Conservation (phyloP, 805 yeast genomes). For the Ogataea sp. region DNA sequence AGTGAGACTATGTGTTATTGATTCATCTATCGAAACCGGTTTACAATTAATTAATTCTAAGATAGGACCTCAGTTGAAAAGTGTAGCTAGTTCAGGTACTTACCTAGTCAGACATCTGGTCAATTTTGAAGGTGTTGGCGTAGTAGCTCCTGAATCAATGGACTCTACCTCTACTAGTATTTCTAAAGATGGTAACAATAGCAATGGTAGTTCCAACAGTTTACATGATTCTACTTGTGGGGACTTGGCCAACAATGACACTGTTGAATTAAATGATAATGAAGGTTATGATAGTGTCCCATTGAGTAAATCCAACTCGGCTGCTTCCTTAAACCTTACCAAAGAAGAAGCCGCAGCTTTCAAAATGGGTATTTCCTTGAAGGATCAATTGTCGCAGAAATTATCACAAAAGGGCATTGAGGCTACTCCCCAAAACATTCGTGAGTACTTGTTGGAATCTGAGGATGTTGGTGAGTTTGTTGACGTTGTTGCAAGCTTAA, state of each 20-base stretch:
- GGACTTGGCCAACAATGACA: conserved; percentile 4
- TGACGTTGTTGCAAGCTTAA: conserved; percentile 30
- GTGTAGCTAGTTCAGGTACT: neutral
- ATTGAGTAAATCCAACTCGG: conserved; percentile 3
- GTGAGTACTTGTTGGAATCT: conserved; percentile 24
- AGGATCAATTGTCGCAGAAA: neutral
- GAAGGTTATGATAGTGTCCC: conserved; percentile 4
- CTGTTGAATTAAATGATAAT: conserved; percentile 7
- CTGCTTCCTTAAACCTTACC: conserved; percentile 8
- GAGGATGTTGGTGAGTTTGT: conserved; percentile 29
- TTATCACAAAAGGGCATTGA: conserved; percentile 4
- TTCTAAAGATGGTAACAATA: neutral
- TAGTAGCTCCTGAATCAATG: neutral
- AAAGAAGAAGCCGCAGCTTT: conserved; percentile 15
- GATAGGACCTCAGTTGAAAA: conserved; percentile 4
- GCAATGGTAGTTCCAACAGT: neutral
- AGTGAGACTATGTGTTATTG: conserved; percentile 59
- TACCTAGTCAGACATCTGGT: conserved; percentile 2
- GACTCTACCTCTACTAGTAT: neutral
- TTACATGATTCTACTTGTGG: conserved; percentile 4
- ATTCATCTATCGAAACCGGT: conserved; percentile 58
- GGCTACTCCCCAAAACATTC: conserved; percentile 22
- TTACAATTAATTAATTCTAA: conserved; percentile 23
- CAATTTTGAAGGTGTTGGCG: conserved; percentile 4
- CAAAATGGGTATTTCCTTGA: conserved; percentile 2